Percentiles rank a stretch among this genome's conserved stretches.
phyloP scores from a whole-genome alignment of 2,329 filamentous ascomycete genomes.

The Dryadomyces quercus-mongolicae region DNA sequence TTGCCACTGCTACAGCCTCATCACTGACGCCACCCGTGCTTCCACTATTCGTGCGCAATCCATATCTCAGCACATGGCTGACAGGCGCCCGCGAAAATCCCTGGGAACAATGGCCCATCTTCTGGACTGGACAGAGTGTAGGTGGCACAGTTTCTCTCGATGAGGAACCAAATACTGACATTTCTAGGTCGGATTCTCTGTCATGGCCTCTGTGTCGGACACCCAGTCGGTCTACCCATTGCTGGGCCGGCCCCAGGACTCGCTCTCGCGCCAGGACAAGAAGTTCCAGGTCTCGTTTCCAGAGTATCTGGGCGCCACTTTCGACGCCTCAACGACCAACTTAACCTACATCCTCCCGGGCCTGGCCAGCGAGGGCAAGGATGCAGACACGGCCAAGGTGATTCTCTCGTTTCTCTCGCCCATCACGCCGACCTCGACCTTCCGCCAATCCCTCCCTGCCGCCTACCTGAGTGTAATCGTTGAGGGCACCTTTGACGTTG shows the following conservation, averaged over 20 bases:
- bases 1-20: slow-evolving; percentile 30
- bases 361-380: slow-evolving; percentile 10
- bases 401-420: slow-evolving; percentile 55
- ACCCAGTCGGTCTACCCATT: slow-evolving; percentile 33
- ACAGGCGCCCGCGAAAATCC: slow-evolving; percentile 57
- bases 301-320: slow-evolving; percentile 14
- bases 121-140: slow-evolving; percentile 22
- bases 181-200: slow-evolving; percentile 32
- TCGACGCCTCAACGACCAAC: slow-evolving; percentile 15
- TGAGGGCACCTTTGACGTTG: slow-evolving; percentile 51
- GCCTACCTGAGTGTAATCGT: slow-evolving; percentile 64
- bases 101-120: slow-evolving; percentile 76
- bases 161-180: background rate
- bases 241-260: slow-evolving; percentile 38
- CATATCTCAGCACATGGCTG: slow-evolving; percentile 50
- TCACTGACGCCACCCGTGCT: slow-evolving; percentile 43
- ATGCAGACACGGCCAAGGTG: slow-evolving; percentile 21
- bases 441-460: slow-evolving; percentile 72
- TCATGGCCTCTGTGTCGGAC: slow-evolving; percentile 33
- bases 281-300: slow-evolving; percentile 29
- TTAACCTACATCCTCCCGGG: slow-evolving; percentile 30
- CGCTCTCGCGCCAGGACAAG: slow-evolving; percentile 20
- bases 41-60: slow-evolving; percentile 45
- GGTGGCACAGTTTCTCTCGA: background rate
- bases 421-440: slow-evolving; percentile 68